Evolutionary conservation across 768 basidiomycete species (phyloP).

Genomic region (Tylopilus subfusipes): DNA sequence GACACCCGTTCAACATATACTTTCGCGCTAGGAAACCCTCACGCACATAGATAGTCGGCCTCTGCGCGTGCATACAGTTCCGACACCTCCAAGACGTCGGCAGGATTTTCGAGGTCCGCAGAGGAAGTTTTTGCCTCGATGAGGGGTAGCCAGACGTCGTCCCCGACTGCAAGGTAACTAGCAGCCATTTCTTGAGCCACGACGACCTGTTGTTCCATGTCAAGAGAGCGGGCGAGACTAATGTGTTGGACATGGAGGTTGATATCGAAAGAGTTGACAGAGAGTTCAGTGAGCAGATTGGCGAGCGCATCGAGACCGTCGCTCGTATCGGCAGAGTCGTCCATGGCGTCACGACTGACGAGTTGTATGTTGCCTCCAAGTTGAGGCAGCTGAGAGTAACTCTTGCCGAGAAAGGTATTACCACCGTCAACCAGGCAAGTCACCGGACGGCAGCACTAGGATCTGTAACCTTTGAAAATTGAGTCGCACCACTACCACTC

Average conservation of each 20-base stretch:
- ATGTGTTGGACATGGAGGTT: conserved; percentile 66
- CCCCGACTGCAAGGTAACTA: conserved; percentile 58
- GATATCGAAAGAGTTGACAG: conserved; percentile 58
- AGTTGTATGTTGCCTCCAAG: background rate
- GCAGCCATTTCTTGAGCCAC: conserved; percentile 66
- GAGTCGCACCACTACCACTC: too few species aligned
- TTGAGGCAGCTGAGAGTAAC: background rate
- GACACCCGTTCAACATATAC: conserved; percentile 18
- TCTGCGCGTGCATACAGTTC: conserved; percentile 64
- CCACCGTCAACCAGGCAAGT: background rate
- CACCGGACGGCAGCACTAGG: too few species aligned
- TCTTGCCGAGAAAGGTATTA: conserved; percentile 10
- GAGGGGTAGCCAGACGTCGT: conserved; percentile 73
- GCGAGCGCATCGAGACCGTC: conserved; percentile 63
- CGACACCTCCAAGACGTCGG: conserved; percentile 54
- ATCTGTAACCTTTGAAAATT: too few species aligned
- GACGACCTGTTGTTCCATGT: conserved; percentile 55
- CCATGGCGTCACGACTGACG: conserved; percentile 35
- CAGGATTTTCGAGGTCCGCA: conserved; percentile 48
- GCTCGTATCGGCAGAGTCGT: conserved; percentile 37
- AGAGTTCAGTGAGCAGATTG: conserved; percentile 54
- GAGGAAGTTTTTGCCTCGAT: conserved; percentile 51
- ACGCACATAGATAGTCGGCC: conserved; percentile 77
- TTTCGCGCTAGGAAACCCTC: conserved; percentile 1
- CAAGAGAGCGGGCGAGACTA: conserved; percentile 51